phyloP scores from a whole-genome alignment of 306 rosid species.

The Cajanus cajan region DNA sequence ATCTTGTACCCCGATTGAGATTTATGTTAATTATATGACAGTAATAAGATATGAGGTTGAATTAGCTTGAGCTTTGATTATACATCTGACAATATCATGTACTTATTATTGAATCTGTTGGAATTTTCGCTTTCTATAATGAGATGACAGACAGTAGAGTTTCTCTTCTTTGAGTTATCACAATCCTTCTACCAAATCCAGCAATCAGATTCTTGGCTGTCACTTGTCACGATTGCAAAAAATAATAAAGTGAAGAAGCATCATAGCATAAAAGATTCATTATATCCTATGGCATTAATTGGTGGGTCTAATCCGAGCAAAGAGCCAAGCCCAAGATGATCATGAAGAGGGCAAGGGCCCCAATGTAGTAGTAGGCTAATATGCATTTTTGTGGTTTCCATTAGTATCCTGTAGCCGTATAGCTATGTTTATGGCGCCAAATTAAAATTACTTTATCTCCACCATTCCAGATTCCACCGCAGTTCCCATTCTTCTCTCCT shows the following conservation, averaged over 20 bases:
- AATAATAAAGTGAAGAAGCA: not conserved
- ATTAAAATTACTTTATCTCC: not conserved
- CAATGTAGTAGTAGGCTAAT: not conserved
- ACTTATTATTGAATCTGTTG: not conserved
- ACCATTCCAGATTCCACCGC: not conserved
- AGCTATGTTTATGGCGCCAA: conserved; percentile 26
- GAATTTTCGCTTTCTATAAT: not conserved
- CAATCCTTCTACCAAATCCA: conserved; percentile 16
- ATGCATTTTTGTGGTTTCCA: conserved; percentile 1
- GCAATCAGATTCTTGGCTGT: not conserved
- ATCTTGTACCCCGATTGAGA: too few relatives aligned
- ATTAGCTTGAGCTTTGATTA: not conserved
- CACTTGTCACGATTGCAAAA: not conserved
- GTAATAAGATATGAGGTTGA: not conserved
- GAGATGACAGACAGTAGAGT: not conserved
- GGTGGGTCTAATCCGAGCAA: conserved; percentile 23
- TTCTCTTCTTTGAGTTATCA: not conserved
- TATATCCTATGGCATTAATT: not conserved
- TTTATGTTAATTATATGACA: not conserved
- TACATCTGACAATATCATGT: not conserved
- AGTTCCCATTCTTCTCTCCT: not conserved
- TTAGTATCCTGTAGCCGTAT: not conserved
- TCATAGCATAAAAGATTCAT: not conserved
- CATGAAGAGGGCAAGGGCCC: conserved; percentile 24
- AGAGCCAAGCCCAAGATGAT: conserved; percentile 29